Evolutionary conservation across 2,329 filamentous ascomycete species (phyloP).

Genomic region (Fusarium anguioides): DNA sequence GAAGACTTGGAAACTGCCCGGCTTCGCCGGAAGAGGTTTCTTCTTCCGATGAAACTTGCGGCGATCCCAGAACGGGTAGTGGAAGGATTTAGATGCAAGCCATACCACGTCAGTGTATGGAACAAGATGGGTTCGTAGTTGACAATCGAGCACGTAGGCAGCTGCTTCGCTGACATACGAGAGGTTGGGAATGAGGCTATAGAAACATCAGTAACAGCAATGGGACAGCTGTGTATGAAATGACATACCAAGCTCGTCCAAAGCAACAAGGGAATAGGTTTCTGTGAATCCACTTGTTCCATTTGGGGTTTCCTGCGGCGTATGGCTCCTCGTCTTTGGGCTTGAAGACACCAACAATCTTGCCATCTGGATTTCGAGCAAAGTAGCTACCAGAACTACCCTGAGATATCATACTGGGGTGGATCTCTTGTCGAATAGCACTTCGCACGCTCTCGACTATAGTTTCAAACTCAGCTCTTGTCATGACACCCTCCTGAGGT

Average conservation of each 20-base stretch:
- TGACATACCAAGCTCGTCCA: slow-evolving; percentile 80
- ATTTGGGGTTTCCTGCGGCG: slow-evolving; percentile 95
- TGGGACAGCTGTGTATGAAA: background rate
- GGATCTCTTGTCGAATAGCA: slow-evolving; percentile 89
- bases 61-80: slow-evolving; percentile 97
- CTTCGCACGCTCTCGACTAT: slow-evolving; percentile 89
- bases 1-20: slow-evolving; percentile 97
- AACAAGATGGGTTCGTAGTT: slow-evolving; percentile 89
- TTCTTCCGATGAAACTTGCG: slow-evolving; percentile 88
- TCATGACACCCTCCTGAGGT: slow-evolving; percentile 74
- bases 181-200: slow-evolving; percentile 89
- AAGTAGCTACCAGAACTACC: slow-evolving; percentile 99
- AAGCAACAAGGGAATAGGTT: slow-evolving; percentile 99
- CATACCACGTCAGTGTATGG: slow-evolving; percentile 97
- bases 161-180: slow-evolving; percentile 98
- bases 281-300: slow-evolving; percentile 99
- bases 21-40: slow-evolving; percentile 87
- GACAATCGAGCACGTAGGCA: slow-evolving; percentile 92
- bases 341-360: slow-evolving; percentile 98
- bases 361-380: slow-evolving; percentile 88
- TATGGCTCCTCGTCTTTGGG: slow-evolving; percentile 99
- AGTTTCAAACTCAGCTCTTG: slow-evolving; percentile 83
- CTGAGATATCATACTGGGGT: slow-evolving; percentile 96
- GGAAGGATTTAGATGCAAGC: slow-evolving; percentile 95
- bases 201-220: slow-evolving; percentile 24